phyloP scores from a whole-genome alignment of 257 asterid genomes.

The Jasminum sambac region DNA sequence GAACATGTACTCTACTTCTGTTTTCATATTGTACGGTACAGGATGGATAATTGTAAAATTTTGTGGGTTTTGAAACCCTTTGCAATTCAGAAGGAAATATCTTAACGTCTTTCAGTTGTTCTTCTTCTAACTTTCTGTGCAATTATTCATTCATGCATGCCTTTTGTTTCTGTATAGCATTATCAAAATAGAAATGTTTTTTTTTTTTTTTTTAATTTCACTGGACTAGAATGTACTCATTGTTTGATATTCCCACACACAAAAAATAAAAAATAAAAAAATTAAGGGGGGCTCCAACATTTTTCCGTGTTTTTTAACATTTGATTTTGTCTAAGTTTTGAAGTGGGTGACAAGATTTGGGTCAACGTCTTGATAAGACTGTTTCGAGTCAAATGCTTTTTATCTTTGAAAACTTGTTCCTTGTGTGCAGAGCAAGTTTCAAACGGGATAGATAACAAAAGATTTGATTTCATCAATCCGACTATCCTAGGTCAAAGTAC shows the following conservation, averaged over 20 bases:
- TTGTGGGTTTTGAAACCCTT: constrained; percentile 30
- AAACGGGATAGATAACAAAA: constrained; percentile 14
- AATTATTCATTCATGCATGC: too few relatives aligned
- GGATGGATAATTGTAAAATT: constrained; percentile 37
- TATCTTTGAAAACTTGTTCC: constrained; percentile 23
- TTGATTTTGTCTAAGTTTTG: constrained; percentile 17
- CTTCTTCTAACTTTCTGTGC: not conserved
- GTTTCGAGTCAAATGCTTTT: not conserved
- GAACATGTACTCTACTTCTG: constrained; percentile 46
- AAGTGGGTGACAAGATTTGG: not conserved
- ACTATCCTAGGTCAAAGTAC: too few relatives aligned
- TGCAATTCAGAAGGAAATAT: constrained; percentile 23
- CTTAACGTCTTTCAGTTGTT: not conserved
- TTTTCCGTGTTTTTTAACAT: not conserved
- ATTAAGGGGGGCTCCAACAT: not conserved
- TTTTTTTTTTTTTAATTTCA: too few relatives aligned
- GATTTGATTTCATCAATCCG: constrained; percentile 3
- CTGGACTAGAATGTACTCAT: too few relatives aligned
- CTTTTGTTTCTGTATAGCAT: too few relatives aligned
- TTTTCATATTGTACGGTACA: constrained; percentile 31
- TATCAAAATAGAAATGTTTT: too few relatives aligned
- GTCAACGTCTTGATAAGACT: constrained; percentile 23
- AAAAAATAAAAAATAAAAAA: too few relatives aligned
- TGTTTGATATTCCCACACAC: too few relatives aligned
- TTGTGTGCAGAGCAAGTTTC: constrained; percentile 32